Base-by-base conservation (phyloP, 805 yeast genomes). In the Yueomyces sp. region DNA sequence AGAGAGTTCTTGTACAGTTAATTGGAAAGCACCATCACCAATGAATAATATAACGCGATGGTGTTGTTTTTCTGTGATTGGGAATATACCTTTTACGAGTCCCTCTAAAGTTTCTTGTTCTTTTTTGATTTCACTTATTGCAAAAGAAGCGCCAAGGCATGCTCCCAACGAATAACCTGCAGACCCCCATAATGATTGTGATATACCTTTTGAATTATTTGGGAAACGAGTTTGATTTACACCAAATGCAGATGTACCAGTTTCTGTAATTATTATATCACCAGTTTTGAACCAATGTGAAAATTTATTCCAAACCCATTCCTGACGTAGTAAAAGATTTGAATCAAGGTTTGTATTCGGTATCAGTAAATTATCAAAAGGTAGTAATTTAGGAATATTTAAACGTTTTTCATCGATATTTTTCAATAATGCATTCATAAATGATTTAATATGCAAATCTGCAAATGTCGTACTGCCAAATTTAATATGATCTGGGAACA, bases 11-110 rank as follows among this genome's bases (percentile, higher is more conserved):
- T 77, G 81, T 32, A 74, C 80, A 0, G 85, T 76, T 53, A 79
- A 66, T 57, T 79, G 84, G 40, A 79, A 68, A 9, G 84, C 78
- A 42, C 84, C 85, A 53, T 79, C 85, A 50, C 85, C 85, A 38
- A 78, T 74, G 51, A 78, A 74, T 36, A 79, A 60, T 26, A 79
- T 62, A 28, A 77, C 81, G 53, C 84, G 63, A 44, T 67, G 67
- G 5, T 11, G 6, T 11, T 34, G 26, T 34, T 34, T 34, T 5
- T 9, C 12, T 34, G n/a, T 5, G 5, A 19, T 11, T 30, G 9
- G 9, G 28, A 60, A 52, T 66, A 67, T 40, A 59, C 66, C 37
- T 27, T 32, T 40, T 62, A 51, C 9, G 2, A 49, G 42, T 3
- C 40, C 41, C 30, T 38, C 28, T 8, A 36, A 12, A 12, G 5